Evolutionary conservation across 78 protist genomes (phyloP), one percentile per base, ranked within the genome.

Genomic region (Mantamonas sphyraenae): DNA sequence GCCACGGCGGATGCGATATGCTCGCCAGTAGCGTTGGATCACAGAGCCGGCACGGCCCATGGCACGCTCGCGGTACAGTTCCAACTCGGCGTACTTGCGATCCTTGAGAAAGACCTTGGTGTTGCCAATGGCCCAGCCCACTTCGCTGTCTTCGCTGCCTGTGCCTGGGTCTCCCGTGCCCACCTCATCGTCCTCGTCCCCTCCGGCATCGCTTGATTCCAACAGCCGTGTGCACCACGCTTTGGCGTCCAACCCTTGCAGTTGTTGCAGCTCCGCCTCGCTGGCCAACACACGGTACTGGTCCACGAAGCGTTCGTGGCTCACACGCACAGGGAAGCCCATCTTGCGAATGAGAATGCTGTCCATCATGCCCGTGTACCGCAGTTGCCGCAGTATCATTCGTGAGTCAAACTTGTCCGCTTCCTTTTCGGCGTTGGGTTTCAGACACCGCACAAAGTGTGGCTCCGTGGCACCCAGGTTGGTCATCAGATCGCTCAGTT

Each of bases 371-470:
- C 72, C 50, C 28, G 50, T 19, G 66, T 39, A 61, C 33, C 42
- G 64, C 22, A 58, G 64, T 40, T 58, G 64, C 42, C 34, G 26
- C 42, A 58, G 39, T 20, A 34, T 40, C 20, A 53, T 17, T n/a
- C 5, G 5, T 17, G 12, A 3, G 59, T 53, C 59, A 19, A 16
- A 53, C 59, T 16, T 12, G 31, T 19, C 59, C 12, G 28, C 8
- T 19, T n/a, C 14, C 83, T 87, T 84, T 39, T 67, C 74, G 71
- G 81, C 76, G 85, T 91, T 91, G 64, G 95, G 95, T 60, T 80
- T 82, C 76, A 91, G 85, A 76, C 96, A 91, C 40, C 96, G 89
- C 14, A 88, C 90, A 68, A 86, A 91, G 84, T 91, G 91, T 43
- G 93, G 89, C 70, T 38, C 20, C 71, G 93, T 86, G 77, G 76